Conservation (phyloP, 805 yeast genomes). For the Naumovozyma baii region DNA sequence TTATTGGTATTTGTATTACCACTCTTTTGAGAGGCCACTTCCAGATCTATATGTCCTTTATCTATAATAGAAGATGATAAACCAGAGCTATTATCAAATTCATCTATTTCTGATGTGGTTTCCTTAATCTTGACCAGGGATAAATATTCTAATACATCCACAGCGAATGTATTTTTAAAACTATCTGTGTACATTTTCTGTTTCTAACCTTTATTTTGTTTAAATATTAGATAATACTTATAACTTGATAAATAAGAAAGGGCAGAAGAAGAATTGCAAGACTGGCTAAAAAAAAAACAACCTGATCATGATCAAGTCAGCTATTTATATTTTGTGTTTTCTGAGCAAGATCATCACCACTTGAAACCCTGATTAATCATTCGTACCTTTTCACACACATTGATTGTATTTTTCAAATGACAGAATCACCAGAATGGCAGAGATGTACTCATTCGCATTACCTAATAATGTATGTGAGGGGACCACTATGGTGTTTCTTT, state of each 20-base stretch:
- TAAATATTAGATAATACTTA: too few relatives aligned
- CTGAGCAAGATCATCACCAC: too few relatives aligned
- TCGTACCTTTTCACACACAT: too few relatives aligned
- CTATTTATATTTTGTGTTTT: too few relatives aligned
- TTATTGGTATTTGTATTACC: not conserved
- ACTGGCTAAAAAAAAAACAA: too few relatives aligned
- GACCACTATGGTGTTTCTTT: not conserved
- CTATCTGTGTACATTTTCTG: not conserved
- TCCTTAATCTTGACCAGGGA: slow-evolving; percentile 10
- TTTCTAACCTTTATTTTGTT: too few relatives aligned
- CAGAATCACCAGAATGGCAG: not conserved
- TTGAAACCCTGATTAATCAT: too few relatives aligned
- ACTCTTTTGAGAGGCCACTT: not conserved
- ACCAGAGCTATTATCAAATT: not conserved
- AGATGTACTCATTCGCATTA: not conserved
- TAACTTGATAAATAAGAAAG: not conserved
- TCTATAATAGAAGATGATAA: not conserved
- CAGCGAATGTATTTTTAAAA: slow-evolving; percentile 17
- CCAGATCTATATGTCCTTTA: not conserved
- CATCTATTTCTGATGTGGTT: slow-evolving; percentile 1
- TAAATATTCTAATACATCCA: slow-evolving; percentile 17
- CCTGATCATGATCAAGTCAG: too few relatives aligned
- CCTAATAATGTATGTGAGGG: not conserved
- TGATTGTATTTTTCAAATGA: too few relatives aligned
- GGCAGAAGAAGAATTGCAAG: too few relatives aligned